Percentiles rank a stretch among this genome's conserved stretches.
Conservation (phyloP, 768 basidiomycete genomes). For the Tulasnella sp. region DNA sequence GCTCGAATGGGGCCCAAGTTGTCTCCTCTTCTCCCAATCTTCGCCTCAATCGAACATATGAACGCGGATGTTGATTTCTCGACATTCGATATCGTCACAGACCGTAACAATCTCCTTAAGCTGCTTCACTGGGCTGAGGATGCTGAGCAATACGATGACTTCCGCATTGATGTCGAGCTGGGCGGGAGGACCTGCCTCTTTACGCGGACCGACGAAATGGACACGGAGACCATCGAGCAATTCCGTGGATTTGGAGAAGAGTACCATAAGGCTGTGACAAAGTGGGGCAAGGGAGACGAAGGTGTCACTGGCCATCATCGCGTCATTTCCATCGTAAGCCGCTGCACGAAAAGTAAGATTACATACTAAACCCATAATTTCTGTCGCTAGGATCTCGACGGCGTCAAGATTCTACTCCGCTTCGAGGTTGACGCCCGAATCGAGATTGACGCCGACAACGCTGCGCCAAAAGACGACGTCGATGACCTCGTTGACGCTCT, state of each 20-base stretch:
- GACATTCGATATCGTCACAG: constrained; percentile 41
- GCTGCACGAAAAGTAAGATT: neutral
- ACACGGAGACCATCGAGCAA: constrained; percentile 4
- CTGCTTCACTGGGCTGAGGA: constrained; percentile 43
- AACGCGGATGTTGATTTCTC: constrained; percentile 28
- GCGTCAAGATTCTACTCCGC: constrained; percentile 45
- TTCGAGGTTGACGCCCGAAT: constrained; percentile 12
- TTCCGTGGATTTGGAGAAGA: constrained; percentile 40
- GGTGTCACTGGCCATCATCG: constrained; percentile 47
- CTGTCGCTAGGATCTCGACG: constrained; percentile 39
- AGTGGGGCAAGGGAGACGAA: constrained; percentile 37
- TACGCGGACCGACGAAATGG: constrained; percentile 44
- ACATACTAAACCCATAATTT: neutral
- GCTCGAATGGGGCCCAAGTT: constrained; percentile 23
- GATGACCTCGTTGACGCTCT: neutral
- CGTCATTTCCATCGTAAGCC: constrained; percentile 49
- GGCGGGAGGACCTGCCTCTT: constrained; percentile 51
- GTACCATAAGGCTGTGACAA: constrained; percentile 49
- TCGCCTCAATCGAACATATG: constrained; percentile 43
- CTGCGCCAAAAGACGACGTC: neutral
- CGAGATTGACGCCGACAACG: constrained; percentile 15
- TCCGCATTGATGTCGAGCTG: constrained; percentile 60
- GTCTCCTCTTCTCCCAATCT: constrained; percentile 39
- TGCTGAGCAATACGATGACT: constrained; percentile 28
- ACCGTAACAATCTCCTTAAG: constrained; percentile 56